Conservation (phyloP, 2,329 filamentous ascomycete genomes). For the Zelopaecilomyces penicillatus region DNA sequence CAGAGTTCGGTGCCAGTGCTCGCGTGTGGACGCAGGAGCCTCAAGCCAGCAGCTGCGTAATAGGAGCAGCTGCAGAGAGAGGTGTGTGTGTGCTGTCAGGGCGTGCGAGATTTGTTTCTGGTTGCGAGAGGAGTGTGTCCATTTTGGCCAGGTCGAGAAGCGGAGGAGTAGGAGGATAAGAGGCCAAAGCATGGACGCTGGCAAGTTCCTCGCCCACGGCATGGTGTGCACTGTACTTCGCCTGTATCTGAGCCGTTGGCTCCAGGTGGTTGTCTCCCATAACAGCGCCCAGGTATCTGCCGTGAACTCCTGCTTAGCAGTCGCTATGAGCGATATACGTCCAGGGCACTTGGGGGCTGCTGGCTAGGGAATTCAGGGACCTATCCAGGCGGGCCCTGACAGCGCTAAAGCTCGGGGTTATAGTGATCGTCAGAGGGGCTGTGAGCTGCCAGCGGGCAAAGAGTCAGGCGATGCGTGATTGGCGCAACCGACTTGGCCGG, state of each 20-base stretch:
- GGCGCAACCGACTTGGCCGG: not conserved
- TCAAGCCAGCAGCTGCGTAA: no score
- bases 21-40: no score
- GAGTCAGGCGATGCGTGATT: constrained; percentile 5
- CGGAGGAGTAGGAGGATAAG: not conserved
- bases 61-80: no score
- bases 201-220: not conserved
- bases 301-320: constrained; percentile 2
- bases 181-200: no score
- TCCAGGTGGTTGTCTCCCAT: constrained; percentile 2
- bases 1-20: no score
- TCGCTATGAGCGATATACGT: constrained; percentile 13
- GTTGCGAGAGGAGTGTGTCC: not conserved
- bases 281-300: constrained; percentile 9
- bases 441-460: constrained; percentile 4
- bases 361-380: constrained; percentile 7
- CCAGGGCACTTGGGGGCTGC: constrained; percentile 8
- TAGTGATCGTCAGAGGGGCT: constrained; percentile 8
- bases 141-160: no score
- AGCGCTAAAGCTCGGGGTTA: constrained; percentile 6
- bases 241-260: not conserved
- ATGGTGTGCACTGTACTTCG: not conserved
- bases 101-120: constrained; percentile 9
- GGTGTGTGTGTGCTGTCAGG: not conserved
- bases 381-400: not conserved